A percentile compares a stretch with the other conserved stretches of the same genome.
phyloP scores from a whole-genome alignment of 345 rosid species.

The Arabis alpina region DNA sequence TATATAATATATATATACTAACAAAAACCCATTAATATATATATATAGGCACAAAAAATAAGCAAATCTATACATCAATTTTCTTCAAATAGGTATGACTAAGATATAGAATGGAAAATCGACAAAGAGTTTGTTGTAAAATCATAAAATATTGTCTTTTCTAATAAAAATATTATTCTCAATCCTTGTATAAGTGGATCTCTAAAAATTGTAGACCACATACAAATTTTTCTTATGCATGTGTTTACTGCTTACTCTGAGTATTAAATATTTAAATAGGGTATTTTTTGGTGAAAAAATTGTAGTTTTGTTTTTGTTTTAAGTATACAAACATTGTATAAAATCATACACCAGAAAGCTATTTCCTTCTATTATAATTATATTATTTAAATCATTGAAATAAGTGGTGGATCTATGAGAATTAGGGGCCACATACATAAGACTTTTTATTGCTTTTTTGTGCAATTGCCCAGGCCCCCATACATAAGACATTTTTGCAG shows the following conservation, averaged over 20 bases:
- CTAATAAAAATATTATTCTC: too few species aligned
- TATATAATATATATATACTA: background rate
- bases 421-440: constrained; percentile 1
- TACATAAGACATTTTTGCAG: background rate
- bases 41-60: too few species aligned
- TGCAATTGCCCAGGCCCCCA: background rate
- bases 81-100: background rate
- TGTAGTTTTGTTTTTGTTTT: too few species aligned
- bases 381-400: constrained; percentile 4
- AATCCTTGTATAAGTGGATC: too few species aligned
- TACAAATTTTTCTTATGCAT: too few species aligned
- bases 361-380: background rate
- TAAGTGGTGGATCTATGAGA: background rate
- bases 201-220: too few species aligned
- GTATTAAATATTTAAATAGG: background rate
- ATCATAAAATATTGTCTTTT: too few species aligned
- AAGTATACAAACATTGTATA: background rate
- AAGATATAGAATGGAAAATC: too few species aligned
- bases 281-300: background rate
- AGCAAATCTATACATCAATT: background rate
- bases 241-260: background rate
- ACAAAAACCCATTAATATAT: background rate
- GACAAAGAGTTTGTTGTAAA: too few species aligned
- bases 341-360: constrained; percentile 3
- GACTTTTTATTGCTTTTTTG: background rate